These are phyloP conservation scores for Hypseocharis bilobata DNA, from an alignment of 441 rosid genomes.

Conservation along the genomic window DNA sequence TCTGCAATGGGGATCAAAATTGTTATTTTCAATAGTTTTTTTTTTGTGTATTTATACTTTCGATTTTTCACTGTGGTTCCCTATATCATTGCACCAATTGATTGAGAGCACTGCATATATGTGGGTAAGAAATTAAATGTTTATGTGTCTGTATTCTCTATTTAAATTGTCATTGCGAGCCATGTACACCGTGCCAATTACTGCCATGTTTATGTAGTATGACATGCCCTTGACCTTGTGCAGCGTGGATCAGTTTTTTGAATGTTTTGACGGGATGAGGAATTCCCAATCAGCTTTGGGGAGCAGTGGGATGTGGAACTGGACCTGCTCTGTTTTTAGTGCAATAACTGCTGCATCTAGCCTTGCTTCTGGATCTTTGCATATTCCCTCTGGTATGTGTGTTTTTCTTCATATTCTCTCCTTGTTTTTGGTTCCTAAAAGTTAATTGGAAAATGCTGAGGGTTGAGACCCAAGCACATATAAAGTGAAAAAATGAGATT, in stretches of 20 bases:
- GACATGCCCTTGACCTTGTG: constrained; percentile 22
- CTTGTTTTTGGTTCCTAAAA: neutral
- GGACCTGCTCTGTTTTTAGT: constrained; percentile 94
- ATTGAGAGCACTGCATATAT: neutral
- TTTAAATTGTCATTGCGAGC: neutral
- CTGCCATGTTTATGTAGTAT: constrained; percentile 18
- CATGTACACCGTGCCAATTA: neutral
- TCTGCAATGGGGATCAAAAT: neutral
- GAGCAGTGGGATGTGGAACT: constrained; percentile 92
- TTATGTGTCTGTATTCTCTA: neutral
- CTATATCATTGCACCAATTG: neutral
- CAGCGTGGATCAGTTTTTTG: constrained; percentile 96
- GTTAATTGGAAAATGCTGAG: neutral
- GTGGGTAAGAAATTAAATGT: neutral
- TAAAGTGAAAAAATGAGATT: neutral
- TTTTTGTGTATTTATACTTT: neutral
- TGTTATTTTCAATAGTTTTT: neutral
- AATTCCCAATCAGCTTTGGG: constrained; percentile 78
- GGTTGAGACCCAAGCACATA: neutral
- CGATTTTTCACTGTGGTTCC: neutral
- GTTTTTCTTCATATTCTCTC: constrained; percentile 6
- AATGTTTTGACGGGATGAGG: constrained; percentile 90
- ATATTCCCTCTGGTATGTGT: constrained; percentile 64
- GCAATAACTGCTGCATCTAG: constrained; percentile 96
- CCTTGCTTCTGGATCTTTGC: constrained; percentile 94